Evolutionary conservation across 1,139 yeast species (phyloP).

Genomic region (Hyphopichia fennica): DNA sequence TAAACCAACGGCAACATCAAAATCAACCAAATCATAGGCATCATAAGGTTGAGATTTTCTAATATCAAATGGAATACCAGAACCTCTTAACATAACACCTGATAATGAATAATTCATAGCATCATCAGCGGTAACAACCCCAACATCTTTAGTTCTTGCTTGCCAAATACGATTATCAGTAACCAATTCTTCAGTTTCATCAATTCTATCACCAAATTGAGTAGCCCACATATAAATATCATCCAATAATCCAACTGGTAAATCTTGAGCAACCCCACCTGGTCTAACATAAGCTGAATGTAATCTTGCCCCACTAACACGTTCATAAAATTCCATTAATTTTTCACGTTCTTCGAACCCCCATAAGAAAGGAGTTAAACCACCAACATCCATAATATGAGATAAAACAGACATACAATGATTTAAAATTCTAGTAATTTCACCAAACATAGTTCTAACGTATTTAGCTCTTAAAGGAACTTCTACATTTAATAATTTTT

Average conservation of each 20-base stretch:
- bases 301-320: conserved; percentile 88
- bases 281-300: conserved; percentile 90
- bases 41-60: conserved; percentile 90
- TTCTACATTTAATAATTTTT: conserved; percentile 80
- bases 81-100: conserved; percentile 90
- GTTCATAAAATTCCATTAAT: conserved; percentile 89
- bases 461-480: conserved; percentile 84
- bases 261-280: conserved; percentile 88
- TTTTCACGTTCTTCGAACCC: conserved; percentile 94
- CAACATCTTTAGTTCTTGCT: conserved; percentile 81
- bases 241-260: conserved; percentile 83
- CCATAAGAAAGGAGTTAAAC: conserved; percentile 91
- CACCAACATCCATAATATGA: conserved; percentile 96
- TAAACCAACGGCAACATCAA: conserved; percentile 81
- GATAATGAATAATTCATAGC: conserved; percentile 79
- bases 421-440: conserved; percentile 79
- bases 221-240: conserved; percentile 97
- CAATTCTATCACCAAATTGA: conserved; percentile 90
- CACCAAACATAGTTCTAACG: conserved; percentile 84
- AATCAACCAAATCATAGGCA: conserved; percentile 84
- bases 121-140: conserved; percentile 81
- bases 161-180: conserved; percentile 94
- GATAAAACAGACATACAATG: conserved; percentile 86
- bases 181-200: conserved; percentile 85
- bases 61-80: conserved; percentile 85